Base-by-base conservation (phyloP, 768 basidiomycete genomes). In the Terana coerulea region DNA sequence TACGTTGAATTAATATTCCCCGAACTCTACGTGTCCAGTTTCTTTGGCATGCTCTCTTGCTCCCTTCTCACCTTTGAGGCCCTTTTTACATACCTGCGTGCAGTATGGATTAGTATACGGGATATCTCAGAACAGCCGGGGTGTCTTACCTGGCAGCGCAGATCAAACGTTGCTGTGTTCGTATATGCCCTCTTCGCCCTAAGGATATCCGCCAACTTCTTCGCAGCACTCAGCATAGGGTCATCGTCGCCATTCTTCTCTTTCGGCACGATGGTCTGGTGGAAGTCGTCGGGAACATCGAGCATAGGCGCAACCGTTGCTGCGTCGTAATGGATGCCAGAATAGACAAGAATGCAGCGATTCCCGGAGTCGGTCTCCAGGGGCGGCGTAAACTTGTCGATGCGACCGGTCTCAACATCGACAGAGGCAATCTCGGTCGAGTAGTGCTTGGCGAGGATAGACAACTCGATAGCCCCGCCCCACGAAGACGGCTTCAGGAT, bases 241-340 rank as follows among this genome's bases (percentile, higher is more conserved):
- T 89, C 86, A 3, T 69, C 64, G 12, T 75, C 71, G 26, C 69
- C 72, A 6, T 49, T 46, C 52, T 78, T 61, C 53, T 77, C 81
- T 9, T 83, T 72, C 7, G 84, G 84, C 62, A 92, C 91, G 42
- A 69, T 58, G 2, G 88, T 92, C 61, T 92, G 88, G 68, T 98
- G 95, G 79, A 95, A 99, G 52, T 90, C 93, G 24, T 72, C 63
- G 0, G 91, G 89, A 2, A 88, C 90, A 40, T 84, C 83, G 8
- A 74, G 72, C 67, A 80, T 75, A 0, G 92, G 97, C 14, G 95
- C 83, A 34, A 95, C 71, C 0, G 89, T 85, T 5, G 87, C 81
- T 8, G 91, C 91, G 66, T 99, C 95, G 67, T 99, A 99, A 66
- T 98, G 95, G 40, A 98, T 97, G 2, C 95, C 95, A 0, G 90